Evolutionary conservation across 192 early-diverging fungal genomes (phyloP).

Genomic region (Linnemannia schmuckeri): DNA sequence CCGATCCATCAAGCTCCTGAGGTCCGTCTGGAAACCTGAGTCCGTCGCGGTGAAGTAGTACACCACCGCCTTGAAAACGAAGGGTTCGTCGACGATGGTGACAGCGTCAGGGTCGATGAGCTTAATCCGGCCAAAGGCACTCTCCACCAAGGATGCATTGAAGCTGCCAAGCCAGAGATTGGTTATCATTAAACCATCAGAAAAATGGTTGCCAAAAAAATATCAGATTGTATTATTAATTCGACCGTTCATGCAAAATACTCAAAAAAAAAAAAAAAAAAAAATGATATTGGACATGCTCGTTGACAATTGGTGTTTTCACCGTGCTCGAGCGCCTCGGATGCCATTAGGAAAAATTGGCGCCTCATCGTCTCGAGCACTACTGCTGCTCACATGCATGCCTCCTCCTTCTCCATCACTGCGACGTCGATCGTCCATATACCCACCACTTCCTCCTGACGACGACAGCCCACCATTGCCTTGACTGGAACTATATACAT

Average conservation of each 20-base stretch:
- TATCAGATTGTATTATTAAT: neutral
- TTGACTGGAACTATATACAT: conserved; percentile 37
- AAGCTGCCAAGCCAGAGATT: no score
- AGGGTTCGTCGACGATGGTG: no score
- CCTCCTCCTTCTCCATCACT: conserved; percentile 13
- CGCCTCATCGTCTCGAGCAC: conserved; percentile 15
- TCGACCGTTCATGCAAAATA: neutral
- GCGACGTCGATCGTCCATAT: conserved; percentile 10
- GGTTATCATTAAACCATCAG: no score
- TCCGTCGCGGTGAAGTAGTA: no score
- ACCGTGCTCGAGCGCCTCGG: conserved; percentile 45
- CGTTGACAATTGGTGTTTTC: neutral
- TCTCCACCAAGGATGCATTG: no score
- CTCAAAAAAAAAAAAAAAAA: neutral
- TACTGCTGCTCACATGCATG: neutral
- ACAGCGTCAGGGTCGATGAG: no score
- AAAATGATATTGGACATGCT: neutral
- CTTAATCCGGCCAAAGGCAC: no score
- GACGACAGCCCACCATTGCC: neutral
- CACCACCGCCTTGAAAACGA: no score
- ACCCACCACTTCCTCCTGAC: neutral
- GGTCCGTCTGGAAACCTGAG: no score
- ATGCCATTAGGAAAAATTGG: conserved; percentile 43
- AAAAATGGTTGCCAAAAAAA: neutral
- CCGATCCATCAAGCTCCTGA: no score